Base-by-base conservation (phyloP, 257 asterid species). In the Ballota nigra region DNA sequence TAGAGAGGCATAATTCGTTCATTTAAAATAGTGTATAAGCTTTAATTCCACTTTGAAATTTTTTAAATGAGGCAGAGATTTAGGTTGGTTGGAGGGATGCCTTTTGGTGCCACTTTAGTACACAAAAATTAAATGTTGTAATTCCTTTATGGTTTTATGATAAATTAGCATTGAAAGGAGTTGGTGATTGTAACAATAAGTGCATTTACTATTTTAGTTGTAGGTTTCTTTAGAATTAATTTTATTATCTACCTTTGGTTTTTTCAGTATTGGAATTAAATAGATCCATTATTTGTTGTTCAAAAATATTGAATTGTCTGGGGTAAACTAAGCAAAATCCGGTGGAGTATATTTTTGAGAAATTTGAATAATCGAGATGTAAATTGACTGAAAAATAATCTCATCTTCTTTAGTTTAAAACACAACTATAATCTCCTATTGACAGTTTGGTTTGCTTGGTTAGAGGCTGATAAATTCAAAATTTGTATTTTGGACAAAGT, bases 121-220 rank as follows among this genome's bases (percentile, higher is more conserved):
- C 76, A 34, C 33, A 47, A 58, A 49, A 81, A 52, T 69, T 56
- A 57, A 76, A 58, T 63, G 68, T 63, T 47, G 4, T 38, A 3
- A 51, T 12, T 57, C 20, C 26, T 41, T 29, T 49, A 34, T 43
- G 56, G 66, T 49, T 62, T 47, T 20, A 40, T 47, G 61, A 51
- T 64, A 59, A 68, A 72, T 56, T 73, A 67, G 60, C 65, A 59
- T 69, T 73, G 16, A 77, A 47, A 69, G 23, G 70, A 51, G 70
- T 81, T 66, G 85, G 82, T 74, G 75, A 59, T 41, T 60, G 61
- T 34, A 63, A 64, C 65, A 77, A 60, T 53, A 69, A 69, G 66
- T 73, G 69, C 84, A 77, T 63, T 64, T 56, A 55, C 36, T 68
- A 33, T 34, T 70, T 22, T 29, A 53, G 31, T 12, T 19, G 43